Conservation (phyloP, 2,329 filamentous ascomycete species). For the Penicillium concentricum region DNA sequence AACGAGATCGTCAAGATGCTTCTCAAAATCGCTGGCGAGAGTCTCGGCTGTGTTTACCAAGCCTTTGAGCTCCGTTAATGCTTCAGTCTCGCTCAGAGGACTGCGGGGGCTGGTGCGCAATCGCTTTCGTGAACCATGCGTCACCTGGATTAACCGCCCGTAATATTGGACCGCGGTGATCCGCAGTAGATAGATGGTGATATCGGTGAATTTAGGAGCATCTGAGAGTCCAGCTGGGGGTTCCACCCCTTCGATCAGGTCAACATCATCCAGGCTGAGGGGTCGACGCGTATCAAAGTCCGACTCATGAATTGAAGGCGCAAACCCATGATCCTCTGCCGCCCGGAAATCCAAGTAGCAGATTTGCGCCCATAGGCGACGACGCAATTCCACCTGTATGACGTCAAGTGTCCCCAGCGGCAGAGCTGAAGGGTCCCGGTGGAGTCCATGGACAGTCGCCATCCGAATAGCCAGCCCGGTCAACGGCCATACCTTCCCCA, state of each 20-base stretch:
- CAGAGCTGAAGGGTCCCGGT: background rate
- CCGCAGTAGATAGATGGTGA: background rate
- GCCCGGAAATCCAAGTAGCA: background rate
- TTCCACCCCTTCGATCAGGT: background rate
- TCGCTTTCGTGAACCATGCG: background rate
- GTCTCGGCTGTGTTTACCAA: background rate
- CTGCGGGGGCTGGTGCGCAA: background rate
- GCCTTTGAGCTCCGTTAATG: background rate
- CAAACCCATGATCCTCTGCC: background rate
- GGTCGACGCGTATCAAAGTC: background rate
- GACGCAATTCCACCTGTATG: background rate
- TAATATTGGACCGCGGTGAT: background rate
- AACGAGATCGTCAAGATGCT: background rate
- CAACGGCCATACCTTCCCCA: background rate
- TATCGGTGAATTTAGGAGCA: background rate
- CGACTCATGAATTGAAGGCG: background rate
- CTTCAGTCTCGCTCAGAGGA: background rate
- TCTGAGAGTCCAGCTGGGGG: background rate
- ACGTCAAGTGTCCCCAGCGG: background rate
- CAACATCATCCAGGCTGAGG: background rate
- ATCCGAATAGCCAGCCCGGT: background rate
- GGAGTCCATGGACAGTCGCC: background rate
- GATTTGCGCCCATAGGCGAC: background rate
- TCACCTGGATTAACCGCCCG: background rate
- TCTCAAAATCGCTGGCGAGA: background rate